A percentile compares a stretch with the other conserved stretches of the same genome.
These are phyloP conservation scores for Myriosclerotinia duriaeana DNA, from an alignment of 2,329 filamentous ascomycete species.

Conservation along the genomic window DNA sequence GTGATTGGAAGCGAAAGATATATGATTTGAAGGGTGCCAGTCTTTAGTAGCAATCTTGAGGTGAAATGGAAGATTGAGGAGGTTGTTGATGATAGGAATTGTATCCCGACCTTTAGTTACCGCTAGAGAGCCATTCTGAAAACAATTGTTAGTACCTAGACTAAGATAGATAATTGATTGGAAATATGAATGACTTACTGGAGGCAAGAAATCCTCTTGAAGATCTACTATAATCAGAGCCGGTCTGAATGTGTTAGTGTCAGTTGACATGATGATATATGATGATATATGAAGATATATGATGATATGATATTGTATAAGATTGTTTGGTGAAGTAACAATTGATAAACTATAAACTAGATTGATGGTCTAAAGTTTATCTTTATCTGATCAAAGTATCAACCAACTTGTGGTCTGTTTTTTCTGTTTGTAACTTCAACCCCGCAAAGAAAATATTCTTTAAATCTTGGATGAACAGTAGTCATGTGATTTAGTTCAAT, in stretches of 20 bases:
- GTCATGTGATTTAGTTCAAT: background rate
- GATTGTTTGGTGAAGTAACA: background rate
- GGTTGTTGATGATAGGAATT: conserved; percentile 67
- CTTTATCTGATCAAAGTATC: background rate
- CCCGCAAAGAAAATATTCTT: background rate
- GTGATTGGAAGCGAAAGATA: conserved; percentile 89
- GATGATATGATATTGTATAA: background rate
- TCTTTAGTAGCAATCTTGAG: conserved; percentile 86
- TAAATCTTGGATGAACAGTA: too few relatives aligned
- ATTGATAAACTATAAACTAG: background rate
- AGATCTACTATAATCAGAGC: conserved; percentile 79
- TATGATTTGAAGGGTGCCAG: conserved; percentile 79
- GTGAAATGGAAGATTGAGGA: conserved; percentile 70
- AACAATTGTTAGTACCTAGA: conserved; percentile 4
- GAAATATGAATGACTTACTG: conserved; percentile 55
- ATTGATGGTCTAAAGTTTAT: background rate
- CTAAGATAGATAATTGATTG: background rate
- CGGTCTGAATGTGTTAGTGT: conserved; percentile 44
- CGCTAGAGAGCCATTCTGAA: conserved; percentile 77
- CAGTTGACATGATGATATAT: conserved; percentile 10
- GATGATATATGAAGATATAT: background rate
- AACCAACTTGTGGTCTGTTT: conserved; percentile 14
- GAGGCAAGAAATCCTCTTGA: conserved; percentile 93
- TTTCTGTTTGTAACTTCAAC: background rate
- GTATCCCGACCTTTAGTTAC: conserved; percentile 73